These are phyloP conservation scores for Chlorella variabilis DNA, from an alignment of 163 green algal genomes.

Conservation along the genomic window DNA sequence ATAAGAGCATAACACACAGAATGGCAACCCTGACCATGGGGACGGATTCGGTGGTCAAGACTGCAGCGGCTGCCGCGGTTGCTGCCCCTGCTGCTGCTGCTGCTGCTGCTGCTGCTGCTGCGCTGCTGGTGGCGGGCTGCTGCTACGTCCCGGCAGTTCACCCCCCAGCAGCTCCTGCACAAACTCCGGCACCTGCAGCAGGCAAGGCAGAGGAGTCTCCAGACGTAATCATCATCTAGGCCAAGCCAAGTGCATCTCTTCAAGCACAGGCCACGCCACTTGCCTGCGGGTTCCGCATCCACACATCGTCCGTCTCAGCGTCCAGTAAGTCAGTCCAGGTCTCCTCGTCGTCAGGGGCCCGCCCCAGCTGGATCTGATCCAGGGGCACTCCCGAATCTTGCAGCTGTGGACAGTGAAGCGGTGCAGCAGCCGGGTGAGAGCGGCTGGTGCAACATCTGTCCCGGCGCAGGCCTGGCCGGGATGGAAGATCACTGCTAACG, in stretches of 20 bases:
- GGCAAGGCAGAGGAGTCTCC: no score
- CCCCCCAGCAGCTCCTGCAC: conserved; percentile 15
- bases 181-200: conserved; percentile 9
- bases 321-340: conserved; percentile 34
- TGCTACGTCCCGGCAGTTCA: background rate
- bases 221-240: no score
- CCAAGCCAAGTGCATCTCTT: no score
- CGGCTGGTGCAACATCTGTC: no score
- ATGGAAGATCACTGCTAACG: no score
- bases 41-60: no score
- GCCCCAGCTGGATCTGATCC: conserved; percentile 21
- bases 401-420: conserved; percentile 26
- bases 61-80: no score
- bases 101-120: background rate
- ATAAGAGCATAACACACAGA: no score
- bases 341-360: conserved; percentile 17
- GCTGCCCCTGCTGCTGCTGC: background rate
- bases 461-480: no score
- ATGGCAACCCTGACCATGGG: no score
- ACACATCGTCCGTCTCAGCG: conserved; percentile 27
- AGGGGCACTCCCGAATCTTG: background rate
- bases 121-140: background rate
- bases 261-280: no score
- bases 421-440: no score
- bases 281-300: conserved; percentile 30